Conservation (phyloP, 371 early-diverging fungal species). For the Mortierella sp. region DNA sequence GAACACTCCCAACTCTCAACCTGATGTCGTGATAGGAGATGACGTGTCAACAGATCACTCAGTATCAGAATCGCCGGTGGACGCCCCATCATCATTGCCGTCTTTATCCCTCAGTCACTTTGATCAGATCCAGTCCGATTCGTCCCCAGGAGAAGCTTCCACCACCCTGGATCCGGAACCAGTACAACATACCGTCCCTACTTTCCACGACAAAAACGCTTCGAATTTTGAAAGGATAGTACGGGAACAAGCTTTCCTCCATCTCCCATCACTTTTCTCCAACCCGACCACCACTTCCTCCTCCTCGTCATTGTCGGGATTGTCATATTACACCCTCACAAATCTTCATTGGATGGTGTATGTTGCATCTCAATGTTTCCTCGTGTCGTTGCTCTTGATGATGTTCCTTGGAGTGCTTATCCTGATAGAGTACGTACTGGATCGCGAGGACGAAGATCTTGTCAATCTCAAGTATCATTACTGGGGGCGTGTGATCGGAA, state of each 20-base stretch:
- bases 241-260: no score
- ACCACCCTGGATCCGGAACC: not conserved
- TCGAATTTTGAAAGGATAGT: no score
- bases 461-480: slow-evolving; percentile 11
- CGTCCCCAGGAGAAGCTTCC: not conserved
- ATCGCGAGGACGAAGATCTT: slow-evolving; percentile 41
- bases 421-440: slow-evolving; percentile 43
- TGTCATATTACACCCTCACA: slow-evolving; percentile 10
- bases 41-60: no score
- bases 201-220: no score
- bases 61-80: no score
- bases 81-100: no score
- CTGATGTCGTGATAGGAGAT: no score
- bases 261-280: not conserved
- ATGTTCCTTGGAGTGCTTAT: slow-evolving; percentile 44
- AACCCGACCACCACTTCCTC: not conserved
- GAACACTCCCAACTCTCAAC: no score
- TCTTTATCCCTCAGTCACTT: not conserved
- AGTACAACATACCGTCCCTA: not conserved
- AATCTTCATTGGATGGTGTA: slow-evolving; percentile 19
- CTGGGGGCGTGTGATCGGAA: slow-evolving; percentile 36
- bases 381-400: slow-evolving; percentile 11
- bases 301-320: slow-evolving; percentile 11
- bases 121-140: not conserved
- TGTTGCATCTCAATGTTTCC: slow-evolving; percentile 13